Evolutionary conservation across 2,329 filamentous ascomycete genomes (phyloP), one percentile per base, ranked within the genome.

Genomic region (Knufia fluminis): DNA sequence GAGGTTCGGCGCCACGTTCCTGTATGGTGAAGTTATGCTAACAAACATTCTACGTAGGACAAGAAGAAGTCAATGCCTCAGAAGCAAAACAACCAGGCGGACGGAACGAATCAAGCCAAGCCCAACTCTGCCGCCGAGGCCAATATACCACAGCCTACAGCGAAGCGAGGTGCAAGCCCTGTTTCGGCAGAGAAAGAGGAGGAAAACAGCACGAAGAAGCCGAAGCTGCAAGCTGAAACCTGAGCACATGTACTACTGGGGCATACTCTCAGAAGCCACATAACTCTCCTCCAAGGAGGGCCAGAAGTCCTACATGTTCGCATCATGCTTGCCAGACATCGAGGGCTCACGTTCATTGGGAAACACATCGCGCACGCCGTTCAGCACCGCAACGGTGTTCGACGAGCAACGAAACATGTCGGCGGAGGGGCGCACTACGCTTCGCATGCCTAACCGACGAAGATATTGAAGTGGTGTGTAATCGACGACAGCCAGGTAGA

Each of bases 1-100:
- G 31, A 46, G 43, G 43, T 46, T 46, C 32, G 43, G 19, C 6
- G 43, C 43, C 43, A 22, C n/a, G 31, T 35, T 38, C 31, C 19
- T 14, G n/a, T 17, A 23, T 19, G n/a, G 12, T 42, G 8, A 4
- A 42, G 3, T 26, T 42, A 42, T 23, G 20, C 40, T 42, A 42
- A 42, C 22, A 6, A 14, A 14, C 4, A 14, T 7, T n/a, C 4
- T 14, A 14, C 16, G 16, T 14, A 36, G 33, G 33, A 17, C 33
- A 36, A 17, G 9, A 17, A n/a, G 10, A 36, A 17, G 7, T 36
- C 33, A 14, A 36, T 14, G 33, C 6, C 6, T 14, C 33, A 36
- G n/a, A 36, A 14, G n/a, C 33, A 36, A 16, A 36, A 17, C 16
- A 36, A 36, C 4, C 16, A 6, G 4, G 10, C 33, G 33, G n/a